Base-by-base conservation (phyloP, 805 yeast species). In the Wickerhamomyces chambardii region DNA sequence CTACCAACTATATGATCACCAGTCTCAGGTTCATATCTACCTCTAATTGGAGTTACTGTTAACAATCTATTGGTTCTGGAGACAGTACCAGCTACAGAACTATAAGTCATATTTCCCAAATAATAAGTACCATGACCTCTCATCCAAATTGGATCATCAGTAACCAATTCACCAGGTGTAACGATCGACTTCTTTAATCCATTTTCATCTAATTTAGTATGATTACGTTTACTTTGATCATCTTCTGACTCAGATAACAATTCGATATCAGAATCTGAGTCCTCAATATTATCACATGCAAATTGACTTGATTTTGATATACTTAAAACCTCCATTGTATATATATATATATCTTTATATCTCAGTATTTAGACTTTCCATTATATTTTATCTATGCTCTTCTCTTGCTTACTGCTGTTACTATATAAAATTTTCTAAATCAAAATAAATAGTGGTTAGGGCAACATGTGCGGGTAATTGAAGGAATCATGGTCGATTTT, bases 111-210 rank as follows among this genome's bases (percentile, higher is more conserved):
- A 44, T 80, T 81, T 25, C 75, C 77, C 28, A 82, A 61, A 45
- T 79, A 75, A 55, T 86, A 92, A 0, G 97, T 92, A 6, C 98
- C 98, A 53, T 90, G 98, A 22, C 98, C 98, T 52, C 95, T 75
- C 98, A 92, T 92, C 97, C 97, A 92, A 3, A 80, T 71, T 6
- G 95, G 84, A 51, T 92, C 97, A 46, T 84, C 92, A 0, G 97
- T 92, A n/a, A 92, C 84, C 34, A 89, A 62, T 55, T 92, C 97
- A 9, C 98, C 98, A 0, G 98, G 98, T 1, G 97, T 86, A 15
- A 90, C 95, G 9, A 92, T 59, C 11, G 59, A 45, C 6, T 42
- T 58, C 31, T 56, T 58, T 15, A 58, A 40, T 10, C 50, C 53
- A 15, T 45, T 35, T 16, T 45, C 50, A 31, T 51, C 64, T 8